Percentiles rank a stretch among this genome's conserved stretches.
Evolutionary conservation across 2,329 filamentous ascomycete species (phyloP).

Genomic region (Mycosphaerella sp.): DNA sequence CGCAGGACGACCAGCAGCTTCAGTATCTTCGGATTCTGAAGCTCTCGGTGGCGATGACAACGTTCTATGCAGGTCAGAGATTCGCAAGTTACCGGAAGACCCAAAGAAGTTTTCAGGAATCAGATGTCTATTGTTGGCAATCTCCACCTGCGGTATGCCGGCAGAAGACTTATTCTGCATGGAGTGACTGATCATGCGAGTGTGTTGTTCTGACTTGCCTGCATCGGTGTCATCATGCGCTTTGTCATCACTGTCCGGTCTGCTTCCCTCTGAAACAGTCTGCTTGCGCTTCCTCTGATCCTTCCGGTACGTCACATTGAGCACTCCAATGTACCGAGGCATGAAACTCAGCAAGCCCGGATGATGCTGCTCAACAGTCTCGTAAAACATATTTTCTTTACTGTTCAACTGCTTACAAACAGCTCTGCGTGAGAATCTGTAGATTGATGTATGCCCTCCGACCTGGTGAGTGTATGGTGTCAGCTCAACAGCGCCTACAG

Average conservation of each 20-base stretch:
- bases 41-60: conserved; percentile 23
- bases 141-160: conserved; percentile 75
- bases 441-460: conserved; percentile 91
- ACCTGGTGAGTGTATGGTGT: conserved; percentile 98
- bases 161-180: conserved; percentile 55
- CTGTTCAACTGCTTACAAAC: conserved; percentile 99
- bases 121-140: conserved; percentile 91
- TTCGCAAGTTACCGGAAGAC: conserved; percentile 43
- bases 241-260: conserved; percentile 21
- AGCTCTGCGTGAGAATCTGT: conserved; percentile 88
- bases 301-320: conserved; percentile 94
- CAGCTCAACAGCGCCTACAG: conserved; percentile 85
- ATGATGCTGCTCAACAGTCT: conserved; percentile 86
- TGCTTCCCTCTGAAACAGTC: conserved; percentile 31
- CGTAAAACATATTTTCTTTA: conserved; percentile 97
- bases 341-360: conserved; percentile 85
- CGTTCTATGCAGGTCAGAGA: conserved; percentile 29
- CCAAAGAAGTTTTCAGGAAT: conserved; percentile 73
- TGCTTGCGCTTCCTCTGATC: conserved; percentile 52
- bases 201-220: conserved; percentile 20
- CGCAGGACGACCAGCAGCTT: conserved; percentile 33
- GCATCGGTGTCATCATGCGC: conserved; percentile 22
- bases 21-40: conserved; percentile 17
- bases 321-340: conserved; percentile 91
- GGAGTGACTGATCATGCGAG: conserved; percentile 65